A percentile compares a stretch with the other conserved stretches of the same genome.
Conservation (phyloP, 768 basidiomycete species). For the Panellus pusillus region DNA sequence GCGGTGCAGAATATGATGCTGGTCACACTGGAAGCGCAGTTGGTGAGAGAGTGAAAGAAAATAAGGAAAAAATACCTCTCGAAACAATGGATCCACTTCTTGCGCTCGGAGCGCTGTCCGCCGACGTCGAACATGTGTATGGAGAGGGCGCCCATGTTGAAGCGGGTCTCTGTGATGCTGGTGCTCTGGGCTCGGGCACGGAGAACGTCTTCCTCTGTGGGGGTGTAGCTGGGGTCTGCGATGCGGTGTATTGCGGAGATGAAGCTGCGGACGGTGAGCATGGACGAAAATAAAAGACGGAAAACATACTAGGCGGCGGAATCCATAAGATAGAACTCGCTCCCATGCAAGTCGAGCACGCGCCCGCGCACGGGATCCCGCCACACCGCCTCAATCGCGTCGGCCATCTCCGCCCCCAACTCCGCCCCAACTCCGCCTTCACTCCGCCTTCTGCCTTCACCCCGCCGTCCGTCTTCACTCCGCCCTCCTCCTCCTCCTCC, state of each 20-base stretch:
- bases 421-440: constrained; percentile 66
- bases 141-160: constrained; percentile 50
- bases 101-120: constrained; percentile 42
- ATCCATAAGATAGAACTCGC: constrained; percentile 81
- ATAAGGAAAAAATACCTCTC: constrained; percentile 28
- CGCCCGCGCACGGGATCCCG: constrained; percentile 42
- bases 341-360: constrained; percentile 34
- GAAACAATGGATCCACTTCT: constrained; percentile 42
- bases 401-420: constrained; percentile 60
- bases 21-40: constrained; percentile 45
- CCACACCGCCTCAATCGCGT: constrained; percentile 54
- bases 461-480: too few relatives aligned
- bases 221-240: constrained; percentile 58
- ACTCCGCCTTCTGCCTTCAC: too few relatives aligned
- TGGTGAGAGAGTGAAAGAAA: background rate
- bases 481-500: constrained; percentile 60
- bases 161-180: constrained; percentile 73
- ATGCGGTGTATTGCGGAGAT: constrained; percentile 67
- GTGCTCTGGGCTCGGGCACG: constrained; percentile 74
- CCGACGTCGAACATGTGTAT: constrained; percentile 59
- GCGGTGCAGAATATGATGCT: constrained; percentile 73
- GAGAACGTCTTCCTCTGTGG: constrained; percentile 72
- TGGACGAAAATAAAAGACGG: background rate
- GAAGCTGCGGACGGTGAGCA: constrained; percentile 44
- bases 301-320: constrained; percentile 65